These are phyloP conservation scores for Cydonia oblonga DNA, from an alignment of 331 rosid genomes.

Conservation along the genomic window DNA sequence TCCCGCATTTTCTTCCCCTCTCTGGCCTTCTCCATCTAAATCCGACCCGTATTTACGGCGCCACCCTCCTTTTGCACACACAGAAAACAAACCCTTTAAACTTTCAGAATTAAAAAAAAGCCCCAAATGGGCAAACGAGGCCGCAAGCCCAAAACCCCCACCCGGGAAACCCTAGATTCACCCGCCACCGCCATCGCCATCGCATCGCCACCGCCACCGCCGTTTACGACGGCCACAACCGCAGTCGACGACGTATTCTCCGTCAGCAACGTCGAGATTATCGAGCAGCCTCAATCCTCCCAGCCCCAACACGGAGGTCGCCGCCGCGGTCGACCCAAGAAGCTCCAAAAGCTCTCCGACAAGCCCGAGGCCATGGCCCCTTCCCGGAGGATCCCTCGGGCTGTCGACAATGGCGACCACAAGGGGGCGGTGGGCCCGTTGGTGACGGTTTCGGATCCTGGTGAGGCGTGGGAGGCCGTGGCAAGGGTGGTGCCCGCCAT, in stretches of 20 bases:
- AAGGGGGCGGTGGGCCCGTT: slow-evolving; percentile 12
- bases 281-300: slow-evolving; percentile 38
- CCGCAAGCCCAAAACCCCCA: slow-evolving; percentile 54
- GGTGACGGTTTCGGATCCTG: slow-evolving; percentile 15
- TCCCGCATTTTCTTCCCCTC: slow-evolving; percentile 8
- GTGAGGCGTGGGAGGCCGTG: slow-evolving; percentile 29
- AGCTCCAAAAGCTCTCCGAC: slow-evolving; percentile 31
- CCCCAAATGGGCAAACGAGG: slow-evolving; percentile 50
- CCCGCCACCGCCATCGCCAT: slow-evolving; percentile 15
- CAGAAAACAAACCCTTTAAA: neutral
- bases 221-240: slow-evolving; percentile 5
- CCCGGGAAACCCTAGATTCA: slow-evolving; percentile 55
- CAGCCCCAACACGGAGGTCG: slow-evolving; percentile 25
- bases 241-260: slow-evolving; percentile 49
- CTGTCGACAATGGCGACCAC: slow-evolving; percentile 24
- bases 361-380: slow-evolving; percentile 22
- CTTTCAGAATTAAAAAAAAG: neutral
- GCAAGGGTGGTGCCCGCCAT: slow-evolving; percentile 38
- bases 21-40: neutral
- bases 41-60: neutral
- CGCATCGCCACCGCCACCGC: slow-evolving; percentile 6
- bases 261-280: slow-evolving; percentile 45
- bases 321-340: slow-evolving; percentile 71
- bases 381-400: slow-evolving; percentile 28
- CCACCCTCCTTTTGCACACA: neutral